Evolutionary conservation across 2,329 filamentous ascomycete species (phyloP), one percentile per base, ranked within the genome.

Genomic region (Moelleriella libera): DNA sequence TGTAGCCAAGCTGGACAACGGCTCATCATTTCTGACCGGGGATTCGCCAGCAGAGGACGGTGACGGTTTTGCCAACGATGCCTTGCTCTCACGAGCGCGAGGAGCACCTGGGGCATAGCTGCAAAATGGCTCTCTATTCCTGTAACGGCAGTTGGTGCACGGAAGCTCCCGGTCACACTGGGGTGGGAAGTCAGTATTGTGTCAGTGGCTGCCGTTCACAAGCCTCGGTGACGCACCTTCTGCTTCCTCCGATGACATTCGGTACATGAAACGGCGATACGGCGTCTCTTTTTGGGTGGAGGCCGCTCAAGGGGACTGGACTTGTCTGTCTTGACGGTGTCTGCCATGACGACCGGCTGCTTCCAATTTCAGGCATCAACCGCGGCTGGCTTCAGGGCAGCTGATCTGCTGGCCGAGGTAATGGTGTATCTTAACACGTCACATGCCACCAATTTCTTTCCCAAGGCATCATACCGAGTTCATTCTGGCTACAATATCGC

Each of bases 191-290:
- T 49, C 32, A 53, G 48, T 3, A 44, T 2, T 21, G 21, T 21
- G 21, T 3, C 21, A 21, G 3, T 21, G 21, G 21, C 21, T 3
- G 21, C 32, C 21, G 21, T 21, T 21, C 0, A 37, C 34, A 37
- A 37, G 34, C 3, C 12, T 37, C 8, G 34, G 4, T 8, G 12
- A 21, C 57, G 37, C 43, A 74, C 74, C 68, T 78, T 78, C 57
- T 80, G 76, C 57, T 82, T 82, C 50, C 78, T 69, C 51, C 78
- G 68, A 60, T 82, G 78, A 53, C 78, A 82, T 57, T 82, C 78
- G 9, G 72, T 77, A 54, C 78, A 82, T 6, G 76, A 80, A 49
- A 82, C 77, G 43, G 81, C 75, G 41, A 77, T 67, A 40, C 78
- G 69, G 55, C 75, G 71, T 53, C 78, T 68, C 61, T 81, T 81